Percentiles rank a stretch among this genome's conserved stretches.
phyloP scores from a whole-genome alignment of 441 rosid genomes.

The Gossypium aridum region DNA sequence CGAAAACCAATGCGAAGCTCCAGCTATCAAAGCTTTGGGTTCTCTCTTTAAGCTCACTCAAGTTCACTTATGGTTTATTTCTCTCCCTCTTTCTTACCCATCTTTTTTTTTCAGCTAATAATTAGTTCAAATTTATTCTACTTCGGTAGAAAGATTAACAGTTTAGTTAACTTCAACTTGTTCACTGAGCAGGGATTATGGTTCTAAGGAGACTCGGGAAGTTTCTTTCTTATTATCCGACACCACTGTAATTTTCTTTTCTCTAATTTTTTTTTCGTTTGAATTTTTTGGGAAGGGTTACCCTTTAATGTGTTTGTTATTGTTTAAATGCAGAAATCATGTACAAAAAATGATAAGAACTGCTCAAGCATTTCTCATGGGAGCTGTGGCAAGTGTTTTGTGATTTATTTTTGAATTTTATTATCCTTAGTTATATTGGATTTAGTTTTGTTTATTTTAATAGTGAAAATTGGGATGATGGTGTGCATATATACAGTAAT shows the following conservation, averaged over 20 bases:
- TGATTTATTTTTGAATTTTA: slow-evolving; percentile 5
- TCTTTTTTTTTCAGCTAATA: background rate
- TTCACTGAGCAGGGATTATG: slow-evolving; percentile 49
- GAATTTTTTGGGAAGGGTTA: background rate
- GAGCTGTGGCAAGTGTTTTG: slow-evolving; percentile 29
- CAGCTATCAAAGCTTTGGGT: slow-evolving; percentile 60
- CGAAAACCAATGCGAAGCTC: slow-evolving; percentile 26
- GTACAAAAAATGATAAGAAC: slow-evolving; percentile 12
- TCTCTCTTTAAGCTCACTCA: slow-evolving; percentile 69
- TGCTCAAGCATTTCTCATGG: slow-evolving; percentile 16
- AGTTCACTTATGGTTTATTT: slow-evolving; percentile 53
- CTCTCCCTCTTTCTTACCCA: background rate
- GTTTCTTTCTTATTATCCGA: slow-evolving; percentile 20
- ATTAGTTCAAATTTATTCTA: background rate
- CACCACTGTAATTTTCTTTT: slow-evolving; percentile 21
- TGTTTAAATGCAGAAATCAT: slow-evolving; percentile 26
- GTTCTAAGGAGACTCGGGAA: slow-evolving; percentile 32
- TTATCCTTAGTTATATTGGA: background rate
- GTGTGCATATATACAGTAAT: background rate
- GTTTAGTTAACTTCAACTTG: background rate
- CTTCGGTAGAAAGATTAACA: background rate
- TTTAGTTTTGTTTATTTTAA: background rate
- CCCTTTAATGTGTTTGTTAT: background rate
- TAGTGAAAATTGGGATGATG: background rate
- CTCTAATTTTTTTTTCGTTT: background rate